Conservation (phyloP, 108 stramenopile genomes). For the Schizochytrium sp. region DNA sequence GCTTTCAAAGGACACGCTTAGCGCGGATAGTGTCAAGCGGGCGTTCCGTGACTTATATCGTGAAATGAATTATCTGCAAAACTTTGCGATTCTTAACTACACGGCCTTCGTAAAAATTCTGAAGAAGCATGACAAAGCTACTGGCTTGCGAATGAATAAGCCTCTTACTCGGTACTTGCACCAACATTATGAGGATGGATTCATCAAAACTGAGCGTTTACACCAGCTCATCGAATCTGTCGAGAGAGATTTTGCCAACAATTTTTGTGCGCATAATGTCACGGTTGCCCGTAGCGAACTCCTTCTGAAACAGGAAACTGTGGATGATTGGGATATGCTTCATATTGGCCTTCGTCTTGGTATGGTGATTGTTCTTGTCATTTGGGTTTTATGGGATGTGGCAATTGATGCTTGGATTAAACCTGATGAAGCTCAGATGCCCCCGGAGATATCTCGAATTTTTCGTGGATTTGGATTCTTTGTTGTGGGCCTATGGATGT, state of each 20-base stretch:
- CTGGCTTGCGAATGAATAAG: constrained; percentile 81
- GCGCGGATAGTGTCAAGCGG: background rate
- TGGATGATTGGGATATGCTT: constrained; percentile 67
- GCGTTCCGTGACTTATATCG: constrained; percentile 77
- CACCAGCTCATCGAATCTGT: background rate
- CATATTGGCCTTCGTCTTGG: constrained; percentile 68
- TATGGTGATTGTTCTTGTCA: constrained; percentile 64
- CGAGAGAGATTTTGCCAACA: constrained; percentile 42
- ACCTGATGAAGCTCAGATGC: constrained; percentile 4
- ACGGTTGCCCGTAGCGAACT: constrained; percentile 67
- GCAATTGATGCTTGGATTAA: background rate
- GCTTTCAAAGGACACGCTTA: constrained; percentile 19
- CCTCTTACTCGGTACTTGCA: constrained; percentile 83
- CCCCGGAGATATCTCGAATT: constrained; percentile 30
- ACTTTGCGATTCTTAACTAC: constrained; percentile 97
- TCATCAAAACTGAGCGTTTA: background rate
- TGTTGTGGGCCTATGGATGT: constrained; percentile 65
- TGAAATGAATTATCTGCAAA: constrained; percentile 92
- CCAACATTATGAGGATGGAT: background rate
- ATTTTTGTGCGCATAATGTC: constrained; percentile 64
- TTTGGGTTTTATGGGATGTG: constrained; percentile 59
- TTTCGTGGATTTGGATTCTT: constrained; percentile 39
- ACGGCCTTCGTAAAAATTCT: constrained; percentile 93
- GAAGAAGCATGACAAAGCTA: constrained; percentile 97
- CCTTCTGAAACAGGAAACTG: constrained; percentile 68